Conservation (phyloP, 305 asterid genomes). For the Caryopteris hybrid region DNA sequence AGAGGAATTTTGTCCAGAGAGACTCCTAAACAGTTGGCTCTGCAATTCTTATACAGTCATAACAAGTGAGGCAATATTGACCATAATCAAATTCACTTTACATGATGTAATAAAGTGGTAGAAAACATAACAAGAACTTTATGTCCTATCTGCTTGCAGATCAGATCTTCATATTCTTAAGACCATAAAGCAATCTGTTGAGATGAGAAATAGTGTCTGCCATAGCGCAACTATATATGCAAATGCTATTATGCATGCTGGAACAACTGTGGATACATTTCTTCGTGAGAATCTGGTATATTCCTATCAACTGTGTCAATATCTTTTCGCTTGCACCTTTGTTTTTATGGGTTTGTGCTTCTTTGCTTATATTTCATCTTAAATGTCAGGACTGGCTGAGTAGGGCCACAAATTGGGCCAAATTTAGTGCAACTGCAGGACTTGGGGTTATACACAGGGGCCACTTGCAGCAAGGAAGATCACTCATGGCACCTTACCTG, state of each 20-base stretch:
- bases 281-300: slow-evolving; percentile 91
- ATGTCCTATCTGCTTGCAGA: slow-evolving; percentile 43
- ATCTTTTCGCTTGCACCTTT: not conserved
- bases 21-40: slow-evolving; percentile 87
- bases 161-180: slow-evolving; percentile 96
- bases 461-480: slow-evolving; percentile 96
- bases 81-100: not conserved
- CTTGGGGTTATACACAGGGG: slow-evolving; percentile 97
- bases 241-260: slow-evolving; percentile 99
- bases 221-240: slow-evolving; percentile 98
- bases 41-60: slow-evolving; percentile 92
- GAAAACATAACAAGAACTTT: not conserved
- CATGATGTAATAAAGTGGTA: slow-evolving; percentile 3
- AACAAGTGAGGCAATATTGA: slow-evolving; percentile 58
- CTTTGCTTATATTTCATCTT: slow-evolving; percentile 2
- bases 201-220: slow-evolving; percentile 97
- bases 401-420: slow-evolving; percentile 99
- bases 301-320: not conserved
- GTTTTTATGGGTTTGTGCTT: not conserved
- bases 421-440: slow-evolving; percentile 98
- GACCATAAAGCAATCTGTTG: slow-evolving; percentile 97
- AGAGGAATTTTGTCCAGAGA: slow-evolving; percentile 93
- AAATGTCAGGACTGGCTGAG: slow-evolving; percentile 93
- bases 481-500: slow-evolving; percentile 97
- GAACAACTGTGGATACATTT: slow-evolving; percentile 97